Base-by-base conservation (phyloP, 2,329 filamentous ascomycete species). In the Ascochyta pisi region DNA sequence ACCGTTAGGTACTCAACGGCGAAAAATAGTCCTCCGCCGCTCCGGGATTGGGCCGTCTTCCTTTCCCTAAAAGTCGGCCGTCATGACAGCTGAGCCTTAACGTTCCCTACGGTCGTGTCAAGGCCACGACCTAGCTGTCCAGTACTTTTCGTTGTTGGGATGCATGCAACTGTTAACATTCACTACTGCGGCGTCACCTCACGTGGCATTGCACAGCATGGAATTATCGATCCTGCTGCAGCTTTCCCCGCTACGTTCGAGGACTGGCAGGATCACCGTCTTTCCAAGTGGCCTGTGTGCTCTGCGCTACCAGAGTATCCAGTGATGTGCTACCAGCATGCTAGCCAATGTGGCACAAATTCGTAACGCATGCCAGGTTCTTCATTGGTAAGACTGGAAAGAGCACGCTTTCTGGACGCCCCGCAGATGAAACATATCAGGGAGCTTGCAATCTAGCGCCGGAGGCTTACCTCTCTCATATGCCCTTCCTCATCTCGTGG, bases 291-390 rank as follows among this genome's bases (percentile, higher is more conserved):
- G 47, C 19, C 43, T 43, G 43, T 43, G 37, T 47, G 37, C 22
- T 48, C 19, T 51, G 53, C 42, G 47, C 47, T 50, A 48, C 37
- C 26, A 39, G 19, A 10, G 24, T 24, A 19, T 33, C 43, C 33
- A 48, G 43, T 26, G 37, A 56, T 56, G 53, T 56, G 53, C 41
- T 33, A 56, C 53, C 46, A 50, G 53, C 42, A 46, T 55, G 52
- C 35, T 22, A 42, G 41, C 54, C 43, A 51, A 52, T 57, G 54
- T 52, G 31, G 39, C 54, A 52, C 54, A 26, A 45, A 48, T 47
- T 44, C 37, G 33, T 44, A 48, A 57, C 43, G 47, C 43, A 19
- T 40, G 33, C 33, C 22, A 33, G 43, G 44, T 27, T 52, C 24
- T 52, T 52, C 48, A 48, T 57, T 44, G 54, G 24, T 24, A 33